Conservation (phyloP, 768 basidiomycete species). For the Pisolithus albus region DNA sequence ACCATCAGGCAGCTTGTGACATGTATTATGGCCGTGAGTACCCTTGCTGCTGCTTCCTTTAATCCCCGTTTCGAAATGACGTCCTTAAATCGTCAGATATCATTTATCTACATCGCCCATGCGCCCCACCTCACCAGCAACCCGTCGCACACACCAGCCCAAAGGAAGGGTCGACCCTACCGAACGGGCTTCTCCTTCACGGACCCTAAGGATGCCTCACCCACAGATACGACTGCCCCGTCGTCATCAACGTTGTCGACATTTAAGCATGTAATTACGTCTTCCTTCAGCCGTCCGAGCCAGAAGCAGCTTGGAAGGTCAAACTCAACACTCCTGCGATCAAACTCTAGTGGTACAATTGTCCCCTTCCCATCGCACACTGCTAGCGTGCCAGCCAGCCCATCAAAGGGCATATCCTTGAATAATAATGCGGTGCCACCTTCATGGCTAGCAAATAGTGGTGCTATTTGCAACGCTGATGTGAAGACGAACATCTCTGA, state of each 20-base stretch:
- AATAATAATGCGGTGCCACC: slow-evolving; percentile 11
- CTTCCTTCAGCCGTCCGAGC: not conserved
- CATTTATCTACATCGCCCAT: slow-evolving; percentile 15
- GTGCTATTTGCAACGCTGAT: not conserved
- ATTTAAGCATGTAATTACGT: slow-evolving; percentile 1
- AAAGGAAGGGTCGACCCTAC: slow-evolving; percentile 1
- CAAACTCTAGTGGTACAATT: slow-evolving; percentile 23
- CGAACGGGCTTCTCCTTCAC: slow-evolving; percentile 15
- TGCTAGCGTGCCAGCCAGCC: slow-evolving; percentile 14
- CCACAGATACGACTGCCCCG: slow-evolving; percentile 10
- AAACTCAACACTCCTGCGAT: slow-evolving; percentile 16
- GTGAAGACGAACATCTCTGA: not conserved
- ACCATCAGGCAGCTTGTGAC: slow-evolving; percentile 51
- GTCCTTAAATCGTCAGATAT: slow-evolving; percentile 9
- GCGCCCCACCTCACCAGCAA: slow-evolving; percentile 14
- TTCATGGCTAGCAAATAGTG: slow-evolving; percentile 3
- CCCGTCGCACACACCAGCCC: slow-evolving; percentile 5
- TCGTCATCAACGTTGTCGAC: slow-evolving; percentile 10
- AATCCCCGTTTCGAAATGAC: slow-evolving; percentile 1
- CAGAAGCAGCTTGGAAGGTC: slow-evolving; percentile 10
- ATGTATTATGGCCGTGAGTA: slow-evolving; percentile 45
- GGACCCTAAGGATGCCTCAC: slow-evolving; percentile 16
- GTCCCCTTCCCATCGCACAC: slow-evolving; percentile 21
- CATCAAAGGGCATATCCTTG: slow-evolving; percentile 7
- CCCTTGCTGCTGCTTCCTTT: not conserved